Base-by-base conservation (phyloP, 768 basidiomycete genomes). In the Exidia glandulosa region DNA sequence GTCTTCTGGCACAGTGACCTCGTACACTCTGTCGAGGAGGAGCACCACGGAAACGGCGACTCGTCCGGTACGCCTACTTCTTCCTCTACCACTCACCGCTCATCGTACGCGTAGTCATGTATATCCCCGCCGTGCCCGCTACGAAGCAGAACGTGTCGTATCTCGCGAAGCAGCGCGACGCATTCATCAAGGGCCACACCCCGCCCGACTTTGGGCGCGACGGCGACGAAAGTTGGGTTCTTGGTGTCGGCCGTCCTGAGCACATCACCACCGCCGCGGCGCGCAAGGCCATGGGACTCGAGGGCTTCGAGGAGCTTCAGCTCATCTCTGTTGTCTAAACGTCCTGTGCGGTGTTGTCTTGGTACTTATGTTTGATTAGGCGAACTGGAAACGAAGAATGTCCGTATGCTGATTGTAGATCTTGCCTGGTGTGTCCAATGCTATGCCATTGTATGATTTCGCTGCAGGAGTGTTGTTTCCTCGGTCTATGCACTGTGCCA, bases 181-280 rank as follows among this genome's bases (percentile, higher is more conserved):
- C 77, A 13, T 91, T 89, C 72, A 71, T 85, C 41, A 63, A 70
- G 7, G 84, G 84, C 6, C 66, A 79, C 27, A 79, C 84, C 27
- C 87, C 87, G 7, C 86, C 88, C 3, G 90, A 92, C 67, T 91
- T 86, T 71, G 83, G 80, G 0, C 70, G 77, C 61, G 75, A 78
- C 29, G 62, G 69, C 33, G 75, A 76, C 25, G 79, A 78, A 61
- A 69, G 66, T 45, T 62, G 62, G 2, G 77, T 76, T 62, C 64
- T 69, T 10, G 75, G 76, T n/a, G 69, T 75, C 6, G 80, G 77
- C 2, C 64, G 60, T 27, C 72, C 71, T 16, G 68, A 65, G 3
- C 79, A 82, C 58, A 69, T 81, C 36, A 59, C 12, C 14, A 19
- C 7, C 50, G 25, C 50, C 9, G 16, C 30, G 16, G 25, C 50